Evolutionary conservation across 73 alveolate genomes (phyloP), one percentile per base, ranked within the genome.

Genomic region (Breviolum minutum): DNA sequence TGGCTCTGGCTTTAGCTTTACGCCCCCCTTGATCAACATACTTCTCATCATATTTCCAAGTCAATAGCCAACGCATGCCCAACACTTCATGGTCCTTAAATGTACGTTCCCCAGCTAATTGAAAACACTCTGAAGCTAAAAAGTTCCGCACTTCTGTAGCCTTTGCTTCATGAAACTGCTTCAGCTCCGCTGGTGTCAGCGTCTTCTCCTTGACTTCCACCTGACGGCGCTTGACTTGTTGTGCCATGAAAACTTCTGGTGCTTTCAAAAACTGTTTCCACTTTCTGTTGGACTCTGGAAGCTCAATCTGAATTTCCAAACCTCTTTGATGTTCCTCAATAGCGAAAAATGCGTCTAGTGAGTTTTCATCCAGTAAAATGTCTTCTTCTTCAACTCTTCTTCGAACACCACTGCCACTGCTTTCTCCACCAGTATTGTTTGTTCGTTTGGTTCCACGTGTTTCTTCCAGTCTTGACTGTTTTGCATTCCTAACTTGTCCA

Each of bases 41-140:
- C 6, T 66, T 66, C 86, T 76, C 86, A 24, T 76, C 86, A 76
- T 17, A 76, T 24, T 76, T 76, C 86, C 86, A 76, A 76, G 86
- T 26, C 26, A 76, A 76, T 26, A 76, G 63, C 86, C 86, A 76
- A 0, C 86, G 1, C 86, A 76, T 76, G 2, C 86, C 86, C 86
- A 76, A 27, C 1, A 76, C 54, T 13, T 24, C 48, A 6, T 76
- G 48, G 16, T 76, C 63, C 26, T 16, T 11, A 5, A 24, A 12
- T 4, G 17, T 32, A 1, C 86, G 86, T 19, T 27, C 86, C 86
- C 26, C 17, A 2, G 61, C 30, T 4, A 27, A 12, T 6, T 76
- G 30, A 32, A 76, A 76, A 27, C 86, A 76, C 26, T 76, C 48
- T 1, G 86, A 0, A 2, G 86, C 86, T 12, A 76, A 26, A 6